Percentiles rank a stretch among this genome's conserved stretches.
These are phyloP conservation scores for Rhizodiscina lignyota DNA, from an alignment of 495 filamentous ascomycete genomes.

Conservation along the genomic window DNA sequence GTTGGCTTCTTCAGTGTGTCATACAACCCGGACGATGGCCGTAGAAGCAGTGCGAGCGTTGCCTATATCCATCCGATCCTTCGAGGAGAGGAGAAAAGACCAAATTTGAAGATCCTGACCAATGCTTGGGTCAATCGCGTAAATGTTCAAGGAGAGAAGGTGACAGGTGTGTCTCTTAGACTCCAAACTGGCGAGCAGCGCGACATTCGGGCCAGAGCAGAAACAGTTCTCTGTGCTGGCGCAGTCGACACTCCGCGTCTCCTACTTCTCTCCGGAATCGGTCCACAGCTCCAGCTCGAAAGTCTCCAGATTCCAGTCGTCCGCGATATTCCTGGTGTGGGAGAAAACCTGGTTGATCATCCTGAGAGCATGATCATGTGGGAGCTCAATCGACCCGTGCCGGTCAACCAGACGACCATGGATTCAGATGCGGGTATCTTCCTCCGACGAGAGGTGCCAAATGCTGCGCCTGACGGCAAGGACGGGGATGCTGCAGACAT, in stretches of 20 bases:
- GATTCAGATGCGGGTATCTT: conserved; percentile 76
- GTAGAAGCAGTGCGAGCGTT: conserved; percentile 62
- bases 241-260: conserved; percentile 62
- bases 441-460: conserved; percentile 49
- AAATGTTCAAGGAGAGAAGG: conserved; percentile 43
- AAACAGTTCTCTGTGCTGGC: conserved; percentile 65
- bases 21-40: conserved; percentile 68
- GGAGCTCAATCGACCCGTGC: conserved; percentile 64
- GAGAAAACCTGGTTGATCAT: conserved; percentile 66
- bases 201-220: conserved; percentile 41
- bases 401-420: conserved; percentile 65
- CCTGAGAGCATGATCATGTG: conserved; percentile 68
- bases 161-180: conserved; percentile 48
- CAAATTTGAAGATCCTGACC: conserved; percentile 65
- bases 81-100: conserved; percentile 52
- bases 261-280: conserved; percentile 63
- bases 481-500: conserved; percentile 59
- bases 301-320: conserved; percentile 49
- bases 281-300: conserved; percentile 45
- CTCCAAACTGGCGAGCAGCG: conserved; percentile 46
- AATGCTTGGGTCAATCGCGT: conserved; percentile 65
- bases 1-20: conserved; percentile 75
- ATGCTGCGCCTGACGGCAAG: conserved; percentile 39
- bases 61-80: conserved; percentile 81
- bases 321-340: conserved; percentile 59